phyloP scores from a whole-genome alignment of 495 filamentous ascomycete genomes.

The Penicillium cataractarum region DNA sequence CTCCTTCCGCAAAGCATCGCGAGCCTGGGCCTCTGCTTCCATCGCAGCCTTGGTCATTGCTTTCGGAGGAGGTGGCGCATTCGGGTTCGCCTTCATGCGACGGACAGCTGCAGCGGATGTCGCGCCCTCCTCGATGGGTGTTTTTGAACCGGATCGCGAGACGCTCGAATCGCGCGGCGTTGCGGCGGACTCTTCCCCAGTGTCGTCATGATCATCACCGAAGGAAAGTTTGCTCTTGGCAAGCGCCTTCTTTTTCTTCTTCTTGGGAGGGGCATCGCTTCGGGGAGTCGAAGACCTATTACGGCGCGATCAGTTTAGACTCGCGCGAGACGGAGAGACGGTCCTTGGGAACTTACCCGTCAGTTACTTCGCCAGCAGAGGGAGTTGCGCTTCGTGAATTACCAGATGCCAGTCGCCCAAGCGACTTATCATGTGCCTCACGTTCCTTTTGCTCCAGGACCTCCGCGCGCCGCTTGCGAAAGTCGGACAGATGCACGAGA shows the following conservation, averaged over 20 bases:
- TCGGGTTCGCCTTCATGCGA: slow-evolving; percentile 69
- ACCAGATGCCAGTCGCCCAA: slow-evolving; percentile 52
- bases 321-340: slow-evolving; percentile 6
- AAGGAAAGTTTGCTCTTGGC: slow-evolving; percentile 73
- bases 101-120: slow-evolving; percentile 33
- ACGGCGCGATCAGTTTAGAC: slow-evolving; percentile 42
- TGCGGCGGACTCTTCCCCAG: slow-evolving; percentile 38
- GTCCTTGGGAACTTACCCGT: slow-evolving; percentile 51
- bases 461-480: slow-evolving; percentile 95
- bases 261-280: slow-evolving; percentile 53
- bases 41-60: slow-evolving; percentile 84
- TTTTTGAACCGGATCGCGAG: slow-evolving; percentile 44
- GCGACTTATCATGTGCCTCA: slow-evolving; percentile 69
- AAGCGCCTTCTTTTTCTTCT: slow-evolving; percentile 69
- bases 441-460: slow-evolving; percentile 88
- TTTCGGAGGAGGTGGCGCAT: slow-evolving; percentile 71
- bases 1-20: slow-evolving; percentile 82
- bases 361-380: slow-evolving; percentile 53
- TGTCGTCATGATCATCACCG: slow-evolving; percentile 58
- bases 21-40: slow-evolving; percentile 75
- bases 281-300: slow-evolving; percentile 45
- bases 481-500: slow-evolving; percentile 88
- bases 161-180: slow-evolving; percentile 41
- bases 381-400: slow-evolving; percentile 58
- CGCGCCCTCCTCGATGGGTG: slow-evolving; percentile 43